Conservation (phyloP, 305 asterid genomes). For the Rubia balearica region DNA sequence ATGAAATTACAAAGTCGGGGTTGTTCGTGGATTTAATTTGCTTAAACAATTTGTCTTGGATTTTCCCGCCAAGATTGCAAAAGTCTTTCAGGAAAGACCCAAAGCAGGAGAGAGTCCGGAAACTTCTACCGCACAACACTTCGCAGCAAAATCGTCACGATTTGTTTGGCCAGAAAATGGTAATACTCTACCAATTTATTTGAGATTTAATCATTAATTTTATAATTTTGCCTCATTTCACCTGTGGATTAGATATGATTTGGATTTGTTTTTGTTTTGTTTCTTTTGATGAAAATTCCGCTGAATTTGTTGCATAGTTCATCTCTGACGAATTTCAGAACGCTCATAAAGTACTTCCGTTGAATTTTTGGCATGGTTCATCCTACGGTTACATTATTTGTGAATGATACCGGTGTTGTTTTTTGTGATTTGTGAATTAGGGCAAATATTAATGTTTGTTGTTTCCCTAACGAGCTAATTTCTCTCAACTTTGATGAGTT, state of each 20-base stretch:
- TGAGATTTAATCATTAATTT: background rate
- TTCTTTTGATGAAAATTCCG: background rate
- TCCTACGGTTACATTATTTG: background rate
- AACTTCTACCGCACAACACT: slow-evolving; percentile 5
- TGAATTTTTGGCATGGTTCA: background rate
- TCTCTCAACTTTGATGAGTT: background rate
- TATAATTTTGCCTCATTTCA: background rate
- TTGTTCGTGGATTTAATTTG: background rate
- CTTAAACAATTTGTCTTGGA: background rate
- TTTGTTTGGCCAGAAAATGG: slow-evolving; percentile 2
- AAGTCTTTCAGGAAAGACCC: background rate
- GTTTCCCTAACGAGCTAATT: background rate
- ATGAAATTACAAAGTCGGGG: too few relatives aligned
- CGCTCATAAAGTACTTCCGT: background rate
- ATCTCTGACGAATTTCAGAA: background rate
- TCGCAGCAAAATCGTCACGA: background rate
- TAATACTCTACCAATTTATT: background rate
- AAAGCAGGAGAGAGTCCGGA: background rate
- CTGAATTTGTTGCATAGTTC: background rate
- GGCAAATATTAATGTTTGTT: background rate
- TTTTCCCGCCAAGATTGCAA: slow-evolving; percentile 14
- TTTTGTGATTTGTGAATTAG: background rate
- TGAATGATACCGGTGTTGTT: background rate
- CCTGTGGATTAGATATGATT: background rate
- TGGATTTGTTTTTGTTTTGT: background rate